Evolutionary conservation across 1,139 yeast genomes (phyloP).

Genomic region (Taphrina flavorubra): DNA sequence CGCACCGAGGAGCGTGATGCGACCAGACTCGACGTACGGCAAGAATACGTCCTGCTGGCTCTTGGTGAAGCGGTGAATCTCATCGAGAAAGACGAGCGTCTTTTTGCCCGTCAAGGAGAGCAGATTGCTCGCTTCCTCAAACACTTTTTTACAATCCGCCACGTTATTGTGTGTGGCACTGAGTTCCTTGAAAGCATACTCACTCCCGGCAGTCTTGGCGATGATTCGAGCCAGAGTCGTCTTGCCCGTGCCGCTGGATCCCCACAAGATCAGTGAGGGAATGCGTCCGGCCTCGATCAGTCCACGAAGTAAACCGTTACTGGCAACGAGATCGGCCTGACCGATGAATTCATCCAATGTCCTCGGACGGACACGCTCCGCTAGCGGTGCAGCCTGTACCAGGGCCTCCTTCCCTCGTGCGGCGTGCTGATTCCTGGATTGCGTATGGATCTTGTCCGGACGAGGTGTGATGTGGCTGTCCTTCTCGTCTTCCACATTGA

Average conservation of each 20-base stretch:
- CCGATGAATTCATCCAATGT: slow-evolving; percentile 80
- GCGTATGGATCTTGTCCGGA: slow-evolving; percentile 34
- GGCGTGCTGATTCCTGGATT: slow-evolving; percentile 6
- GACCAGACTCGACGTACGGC: slow-evolving; percentile 55
- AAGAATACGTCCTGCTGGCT: slow-evolving; percentile 79
- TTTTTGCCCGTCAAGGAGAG: slow-evolving; percentile 66
- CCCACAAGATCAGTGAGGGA: slow-evolving; percentile 94
- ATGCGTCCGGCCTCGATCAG: slow-evolving; percentile 62
- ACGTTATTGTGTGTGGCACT: slow-evolving; percentile 85
- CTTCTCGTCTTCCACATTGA: background rate
- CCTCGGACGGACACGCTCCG: slow-evolving; percentile 82
- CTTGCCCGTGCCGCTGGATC: slow-evolving; percentile 70
- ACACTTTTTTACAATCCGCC: slow-evolving; percentile 70
- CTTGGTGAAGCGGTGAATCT: slow-evolving; percentile 84
- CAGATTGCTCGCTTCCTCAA: slow-evolving; percentile 75
- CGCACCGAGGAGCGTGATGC: slow-evolving; percentile 70
- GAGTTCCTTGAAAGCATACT: slow-evolving; percentile 73
- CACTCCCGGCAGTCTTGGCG: slow-evolving; percentile 56
- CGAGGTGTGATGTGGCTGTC: background rate
- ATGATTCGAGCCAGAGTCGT: slow-evolving; percentile 72
- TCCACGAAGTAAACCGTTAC: slow-evolving; percentile 71
- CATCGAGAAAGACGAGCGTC: slow-evolving; percentile 86
- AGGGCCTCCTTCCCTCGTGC: slow-evolving; percentile 33
- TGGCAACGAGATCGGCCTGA: slow-evolving; percentile 79
- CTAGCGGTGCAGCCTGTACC: slow-evolving; percentile 61